These are phyloP conservation scores for Polychytrium aggregatum DNA, from an alignment of 192 early-diverging fungal species.

Conservation along the genomic window DNA sequence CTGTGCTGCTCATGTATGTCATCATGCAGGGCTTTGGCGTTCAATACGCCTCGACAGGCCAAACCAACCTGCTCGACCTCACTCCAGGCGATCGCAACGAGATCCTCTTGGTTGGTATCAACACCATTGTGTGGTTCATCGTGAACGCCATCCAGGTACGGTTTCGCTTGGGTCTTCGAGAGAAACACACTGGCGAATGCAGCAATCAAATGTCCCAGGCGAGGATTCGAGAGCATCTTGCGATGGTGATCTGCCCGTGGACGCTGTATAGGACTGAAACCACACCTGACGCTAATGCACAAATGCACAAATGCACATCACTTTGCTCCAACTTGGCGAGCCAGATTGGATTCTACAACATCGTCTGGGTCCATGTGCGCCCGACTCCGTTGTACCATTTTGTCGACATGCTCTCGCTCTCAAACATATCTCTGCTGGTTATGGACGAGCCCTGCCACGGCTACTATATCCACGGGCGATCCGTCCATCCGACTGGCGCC, in stretches of 20 bases:
- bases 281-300: too few species aligned
- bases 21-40: slow-evolving; percentile 24
- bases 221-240: too few species aligned
- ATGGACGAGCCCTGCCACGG: slow-evolving; percentile 48
- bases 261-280: too few species aligned
- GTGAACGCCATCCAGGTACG: slow-evolving; percentile 25
- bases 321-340: too few species aligned
- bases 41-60: slow-evolving; percentile 24
- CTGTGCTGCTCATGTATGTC: slow-evolving; percentile 32
- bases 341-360: too few species aligned
- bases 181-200: too few species aligned
- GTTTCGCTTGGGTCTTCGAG: too few species aligned
- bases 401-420: slow-evolving; percentile 37
- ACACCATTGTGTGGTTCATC: slow-evolving; percentile 25
- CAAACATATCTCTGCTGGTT: slow-evolving; percentile 35
- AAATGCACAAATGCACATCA: too few species aligned
- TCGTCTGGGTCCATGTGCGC: too few species aligned
- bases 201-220: too few species aligned
- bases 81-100: slow-evolving; percentile 18
- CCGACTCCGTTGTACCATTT: too few species aligned
- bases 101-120: slow-evolving; percentile 32
- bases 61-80: slow-evolving; percentile 30
- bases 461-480: slow-evolving; percentile 43
- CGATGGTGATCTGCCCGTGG: too few species aligned
- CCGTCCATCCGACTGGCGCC: slow-evolving; percentile 29